phyloP scores from a whole-genome alignment of 2,329 filamentous ascomycete species.

The Leptographium galeiforme region DNA sequence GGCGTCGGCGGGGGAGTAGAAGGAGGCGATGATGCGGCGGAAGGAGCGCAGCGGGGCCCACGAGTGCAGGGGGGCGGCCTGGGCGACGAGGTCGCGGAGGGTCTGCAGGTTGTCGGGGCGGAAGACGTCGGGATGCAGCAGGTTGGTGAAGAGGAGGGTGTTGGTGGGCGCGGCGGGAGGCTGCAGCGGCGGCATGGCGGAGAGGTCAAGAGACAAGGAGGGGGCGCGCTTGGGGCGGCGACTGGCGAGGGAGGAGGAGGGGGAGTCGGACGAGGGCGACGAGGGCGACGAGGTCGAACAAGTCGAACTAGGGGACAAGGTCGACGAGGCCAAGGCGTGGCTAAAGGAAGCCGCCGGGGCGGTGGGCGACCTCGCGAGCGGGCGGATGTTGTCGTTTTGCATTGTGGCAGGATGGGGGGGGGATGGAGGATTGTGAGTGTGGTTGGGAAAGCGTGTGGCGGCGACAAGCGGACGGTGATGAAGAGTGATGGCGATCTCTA shows the following conservation, averaged over 20 bases:
- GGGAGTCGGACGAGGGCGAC: not conserved
- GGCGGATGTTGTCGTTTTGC: not conserved
- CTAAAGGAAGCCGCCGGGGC: not conserved
- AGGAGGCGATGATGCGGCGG: constrained; percentile 68
- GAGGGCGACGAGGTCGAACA: not conserved
- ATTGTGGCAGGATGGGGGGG: not conserved
- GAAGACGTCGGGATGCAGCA: constrained; percentile 62
- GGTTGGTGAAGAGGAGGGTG: constrained; percentile 74
- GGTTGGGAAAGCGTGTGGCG: not conserved
- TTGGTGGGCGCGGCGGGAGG: constrained; percentile 67
- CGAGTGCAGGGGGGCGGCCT: constrained; percentile 59
- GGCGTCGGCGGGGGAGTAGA: constrained; percentile 56
- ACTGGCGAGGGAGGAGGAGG: constrained; percentile 3
- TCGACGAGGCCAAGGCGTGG: not conserved
- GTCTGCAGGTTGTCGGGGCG: constrained; percentile 57
- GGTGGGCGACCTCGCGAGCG: not conserved
- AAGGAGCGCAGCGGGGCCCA: constrained; percentile 75
- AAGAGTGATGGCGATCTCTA: not conserved
- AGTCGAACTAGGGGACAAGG: too few species aligned
- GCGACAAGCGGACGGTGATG: not conserved
- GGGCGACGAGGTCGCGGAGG: constrained; percentile 57
- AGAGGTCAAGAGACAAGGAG: constrained; percentile 57
- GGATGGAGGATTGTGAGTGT: not conserved
- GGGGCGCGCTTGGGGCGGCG: constrained; percentile 16
- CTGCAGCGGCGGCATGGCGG: constrained; percentile 48